Evolutionary conservation across 2,329 filamentous ascomycete species (phyloP), one percentile per base, ranked within the genome.

Genomic region (Macrophomina pseudophaseolina): DNA sequence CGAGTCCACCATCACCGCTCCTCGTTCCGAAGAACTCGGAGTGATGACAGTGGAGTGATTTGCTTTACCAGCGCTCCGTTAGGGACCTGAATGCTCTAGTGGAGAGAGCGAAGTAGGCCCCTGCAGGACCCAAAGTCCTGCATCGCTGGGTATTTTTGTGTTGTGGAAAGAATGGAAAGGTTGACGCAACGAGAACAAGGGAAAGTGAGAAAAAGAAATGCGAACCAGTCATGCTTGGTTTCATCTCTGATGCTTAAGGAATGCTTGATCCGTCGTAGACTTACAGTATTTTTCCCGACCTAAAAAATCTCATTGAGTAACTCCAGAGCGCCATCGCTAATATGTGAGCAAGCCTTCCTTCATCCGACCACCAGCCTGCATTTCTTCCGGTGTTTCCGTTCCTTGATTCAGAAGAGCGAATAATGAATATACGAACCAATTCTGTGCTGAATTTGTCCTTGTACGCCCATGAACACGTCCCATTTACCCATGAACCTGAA

Each of bases 31-130:
- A 53, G 49, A 18, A 54, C n/a, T 33, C 33, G 16, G 66, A 58
- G 42, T 53, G 23, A 63, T 46, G 68, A 60, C 44, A 42, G 33
- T 35, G n/a, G 58, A n/a, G 30, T 18, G 33, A 30, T 5, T 70
- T 78, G 69, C 69, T 81, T 70, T 81, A 70, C 79, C 80, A 81
- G 80, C 80, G 79, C 80, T 81, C 80, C 80, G 80, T 82, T 82
- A 79, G 79, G 76, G 75, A 74, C 73, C 70, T 18, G 71, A 74
- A 23, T 76, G 74, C 72, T 73, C 52, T 71, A 23, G 72, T 70
- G 68, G 70, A 64, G 68, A 71, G 74, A 56, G n/a, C 40, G 32
- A 74, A 72, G 38, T 7, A 58, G 72, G 76, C 77, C 76, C 77
- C 77, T 80, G 75, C 79, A 78, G 76, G 73, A 74, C 78, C 78